Conservation (phyloP, 2,329 filamentous ascomycete genomes). For the Mariannaea sp. region DNA sequence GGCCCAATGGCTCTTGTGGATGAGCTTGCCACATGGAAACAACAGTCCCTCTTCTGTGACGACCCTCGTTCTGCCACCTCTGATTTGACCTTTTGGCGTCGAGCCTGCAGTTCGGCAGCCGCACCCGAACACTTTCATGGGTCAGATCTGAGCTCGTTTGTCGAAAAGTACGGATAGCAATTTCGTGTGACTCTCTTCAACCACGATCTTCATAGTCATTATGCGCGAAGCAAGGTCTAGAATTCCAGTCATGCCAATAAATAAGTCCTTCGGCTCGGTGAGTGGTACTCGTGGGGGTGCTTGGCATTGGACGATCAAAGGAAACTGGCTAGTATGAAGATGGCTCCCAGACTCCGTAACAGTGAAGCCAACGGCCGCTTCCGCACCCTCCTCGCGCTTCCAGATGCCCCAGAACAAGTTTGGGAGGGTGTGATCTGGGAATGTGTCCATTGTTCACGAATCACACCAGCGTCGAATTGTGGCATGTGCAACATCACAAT, state of each 20-base stretch:
- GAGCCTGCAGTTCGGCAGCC: slow-evolving; percentile 20
- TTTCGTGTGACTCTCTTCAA: slow-evolving; percentile 8
- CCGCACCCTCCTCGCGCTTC: slow-evolving; percentile 4
- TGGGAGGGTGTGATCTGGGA: slow-evolving; percentile 1
- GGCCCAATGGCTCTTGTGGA: slow-evolving; percentile 16
- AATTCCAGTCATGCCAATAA: not conserved
- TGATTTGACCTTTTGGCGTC: slow-evolving; percentile 28
- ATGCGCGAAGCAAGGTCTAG: not conserved
- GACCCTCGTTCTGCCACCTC: slow-evolving; percentile 11
- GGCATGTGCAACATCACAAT: slow-evolving; percentile 3
- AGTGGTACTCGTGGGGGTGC: no score
- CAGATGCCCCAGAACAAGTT: slow-evolving; percentile 3
- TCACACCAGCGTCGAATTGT: slow-evolving; percentile 10
- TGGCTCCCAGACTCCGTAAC: not conserved
- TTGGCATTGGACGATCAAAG: no score
- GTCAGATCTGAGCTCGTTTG: slow-evolving; percentile 7
- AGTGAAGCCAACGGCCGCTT: slow-evolving; percentile 2
- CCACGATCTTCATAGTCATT: not conserved
- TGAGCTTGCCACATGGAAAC: slow-evolving; percentile 31
- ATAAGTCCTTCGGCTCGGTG: no score
- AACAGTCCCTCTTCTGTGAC: slow-evolving; percentile 19
- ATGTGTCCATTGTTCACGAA: no score
- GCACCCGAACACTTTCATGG: slow-evolving; percentile 26
- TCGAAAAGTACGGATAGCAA: no score
- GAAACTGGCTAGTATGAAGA: slow-evolving; percentile 1